Base-by-base conservation (phyloP, 1,284 basidiomycete genomes). In the Sanghuangporus sanghuang region DNA sequence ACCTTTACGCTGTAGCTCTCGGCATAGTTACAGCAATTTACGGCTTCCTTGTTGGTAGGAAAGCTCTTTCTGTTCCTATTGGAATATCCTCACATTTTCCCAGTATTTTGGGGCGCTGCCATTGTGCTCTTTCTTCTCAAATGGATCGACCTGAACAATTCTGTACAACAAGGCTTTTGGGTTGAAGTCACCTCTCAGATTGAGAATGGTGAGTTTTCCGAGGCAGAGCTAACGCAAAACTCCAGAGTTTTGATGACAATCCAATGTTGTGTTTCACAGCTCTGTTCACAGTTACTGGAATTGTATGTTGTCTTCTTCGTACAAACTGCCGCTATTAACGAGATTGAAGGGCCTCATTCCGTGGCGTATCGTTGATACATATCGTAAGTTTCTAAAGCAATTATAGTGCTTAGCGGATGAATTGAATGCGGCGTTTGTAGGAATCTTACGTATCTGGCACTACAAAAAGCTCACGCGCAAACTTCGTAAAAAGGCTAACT, bases 131-230 rank as follows among this genome's bases (percentile, higher is more conserved):
- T 93, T 75, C 77, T 93, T 11, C 77, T 75, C 21, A 86, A 84
- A 71, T 80, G 87, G 52, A 90, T 90, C 73, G 85, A 90, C 71
- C 73, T 89, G 6, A 86, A 89, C 70, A 86, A 90, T 67, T 70
- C 75, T 6, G 79, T 84, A 62, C 80, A 77, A 0, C 87, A 90
- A 74, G 83, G 82, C 6, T 87, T 85, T 66, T 91, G 88, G 88
- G 79, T 89, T 49, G 93, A 95, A 74, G 81, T 93, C 56, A 85
- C 83, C 44, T 87, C 85, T 27, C 92, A 95, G 73, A 80, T 94
- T 44, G 85, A 81, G 67, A 93, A 92, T 71, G 90, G 90, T 82
- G 66, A 35, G 76, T 67, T 48, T 7, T 8, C 35, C 16, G 9
- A 32, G 7, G 32, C 53, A 14, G 11, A 53, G 18, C n/a, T 65